These are phyloP conservation scores for Salvia miltiorrhiza DNA, from an alignment of 257 asterid species.

Conservation along the genomic window DNA sequence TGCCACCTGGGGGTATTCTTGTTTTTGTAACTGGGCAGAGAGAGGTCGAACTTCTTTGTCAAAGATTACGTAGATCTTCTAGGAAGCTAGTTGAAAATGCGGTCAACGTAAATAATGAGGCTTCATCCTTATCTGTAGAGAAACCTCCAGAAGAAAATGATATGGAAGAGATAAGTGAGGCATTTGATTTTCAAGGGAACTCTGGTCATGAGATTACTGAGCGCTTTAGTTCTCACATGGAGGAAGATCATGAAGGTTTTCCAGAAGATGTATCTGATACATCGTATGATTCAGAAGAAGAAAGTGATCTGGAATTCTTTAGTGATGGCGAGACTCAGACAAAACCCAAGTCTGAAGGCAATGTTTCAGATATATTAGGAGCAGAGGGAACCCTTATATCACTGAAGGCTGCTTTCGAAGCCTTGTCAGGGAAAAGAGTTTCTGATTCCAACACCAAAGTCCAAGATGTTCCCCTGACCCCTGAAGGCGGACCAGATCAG, in stretches of 20 bases:
- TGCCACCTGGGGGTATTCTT: constrained; percentile 95
- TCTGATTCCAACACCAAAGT: constrained; percentile 21
- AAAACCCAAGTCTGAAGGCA: constrained; percentile 39
- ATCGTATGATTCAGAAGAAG: constrained; percentile 63
- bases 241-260: constrained; percentile 50
- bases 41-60: constrained; percentile 85
- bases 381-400: constrained; percentile 49
- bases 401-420: constrained; percentile 73
- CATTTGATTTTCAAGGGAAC: constrained; percentile 63
- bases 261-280: constrained; percentile 59
- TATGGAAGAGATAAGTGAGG: constrained; percentile 67
- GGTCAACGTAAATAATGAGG: too few relatives aligned
- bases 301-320: constrained; percentile 65
- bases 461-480: constrained; percentile 25
- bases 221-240: constrained; percentile 56
- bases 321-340: constrained; percentile 42
- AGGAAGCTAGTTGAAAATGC: constrained; percentile 49
- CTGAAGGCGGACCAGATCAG: constrained; percentile 30
- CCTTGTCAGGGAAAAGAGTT: constrained; percentile 49
- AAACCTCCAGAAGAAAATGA: constrained; percentile 40
- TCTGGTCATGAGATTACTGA: constrained; percentile 55
- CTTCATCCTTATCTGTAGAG: constrained; percentile 34
- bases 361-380: constrained; percentile 44
- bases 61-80: constrained; percentile 62
- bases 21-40: constrained; percentile 93